Base-by-base conservation (phyloP, 176 grass and related monocot genomes). In the Carex pumila region DNA sequence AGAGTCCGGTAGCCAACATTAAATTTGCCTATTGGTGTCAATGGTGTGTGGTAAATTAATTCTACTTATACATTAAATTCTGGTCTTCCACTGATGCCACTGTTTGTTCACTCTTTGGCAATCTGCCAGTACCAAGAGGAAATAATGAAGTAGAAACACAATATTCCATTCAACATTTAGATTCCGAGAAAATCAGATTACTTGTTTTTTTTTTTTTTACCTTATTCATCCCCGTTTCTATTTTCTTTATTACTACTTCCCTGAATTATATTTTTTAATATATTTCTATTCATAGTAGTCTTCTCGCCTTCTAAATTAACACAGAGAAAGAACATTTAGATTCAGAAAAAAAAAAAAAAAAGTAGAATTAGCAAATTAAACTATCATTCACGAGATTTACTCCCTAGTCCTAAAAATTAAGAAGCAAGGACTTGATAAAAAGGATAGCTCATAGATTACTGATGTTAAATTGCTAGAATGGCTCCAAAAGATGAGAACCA, bases 31-130 rank as follows among this genome's bases (percentile, higher is more conserved):
- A 6, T 70, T 39, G 52, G 83, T 17, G 79, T 36, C n/a, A 6
- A 43, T 39, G 52, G 83, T 17, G 79, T 36, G 12, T n/a, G 50
- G 18, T 57, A 49, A 41, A 29, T 75, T 63, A 10, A 45, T 45
- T 45, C 7, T 45, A 45, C 43, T 39, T 39, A 0, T 95, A 95
- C 95, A 11, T 88, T 93, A 71, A 95, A 98, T 66, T 92, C 90
- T 43, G 79, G 88, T 85, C 89, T 90, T 22, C 89, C 96, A 2
- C 56, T 45, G 43, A 45, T 45, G 43, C 9, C 7, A 45, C 88
- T 83, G 65, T 98, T 93, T 64, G 87, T 93, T 86, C 91, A 9
- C 43, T 45, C 43, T 45, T 45, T 45, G 43, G 43, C 43, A 45
- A 45, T 7, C 7, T 45, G 43, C 43, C 43, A 45, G 43, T 8